phyloP scores from a whole-genome alignment of 495 filamentous ascomycete species.

The Penicillium macrosclerotiorum region DNA sequence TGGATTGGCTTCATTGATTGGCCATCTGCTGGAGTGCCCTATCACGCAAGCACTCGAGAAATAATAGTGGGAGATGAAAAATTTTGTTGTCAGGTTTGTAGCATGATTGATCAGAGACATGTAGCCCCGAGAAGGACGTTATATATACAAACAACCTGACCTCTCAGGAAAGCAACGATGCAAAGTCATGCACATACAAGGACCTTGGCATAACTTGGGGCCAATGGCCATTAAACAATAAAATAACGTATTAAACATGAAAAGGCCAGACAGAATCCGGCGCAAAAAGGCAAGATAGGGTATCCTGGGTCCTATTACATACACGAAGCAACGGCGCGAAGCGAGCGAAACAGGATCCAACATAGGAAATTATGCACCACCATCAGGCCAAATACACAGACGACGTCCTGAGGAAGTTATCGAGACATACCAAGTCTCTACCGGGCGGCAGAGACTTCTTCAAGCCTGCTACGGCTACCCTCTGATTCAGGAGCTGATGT shows the following conservation, averaged over 20 bases:
- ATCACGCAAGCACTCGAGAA: no score
- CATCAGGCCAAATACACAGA: background rate
- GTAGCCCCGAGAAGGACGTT: background rate
- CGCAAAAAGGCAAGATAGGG: constrained; percentile 23
- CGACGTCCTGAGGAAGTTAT: no score
- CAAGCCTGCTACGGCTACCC: constrained; percentile 11
- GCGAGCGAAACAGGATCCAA: constrained; percentile 24
- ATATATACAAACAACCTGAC: background rate
- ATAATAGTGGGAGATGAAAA: no score
- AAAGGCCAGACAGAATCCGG: constrained; percentile 3
- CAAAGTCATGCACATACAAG: background rate
- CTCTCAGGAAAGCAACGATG: background rate
- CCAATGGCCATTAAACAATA: constrained; percentile 8
- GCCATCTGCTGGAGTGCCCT: no score
- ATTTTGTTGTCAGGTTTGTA: no score
- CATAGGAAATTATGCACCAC: constrained; percentile 23
- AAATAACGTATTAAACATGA: constrained; percentile 22
- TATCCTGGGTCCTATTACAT: constrained; percentile 47
- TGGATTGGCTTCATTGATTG: no score
- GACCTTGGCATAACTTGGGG: no score
- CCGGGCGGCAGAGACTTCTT: constrained; percentile 11
- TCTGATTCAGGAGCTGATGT: constrained; percentile 21
- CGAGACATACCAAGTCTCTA: no score
- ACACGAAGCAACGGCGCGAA: constrained; percentile 33
- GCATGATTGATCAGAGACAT: no score